Evolutionary conservation across 1,284 basidiomycete genomes (phyloP), one percentile per base, ranked within the genome.

Genomic region (Porogramme epimiltina): DNA sequence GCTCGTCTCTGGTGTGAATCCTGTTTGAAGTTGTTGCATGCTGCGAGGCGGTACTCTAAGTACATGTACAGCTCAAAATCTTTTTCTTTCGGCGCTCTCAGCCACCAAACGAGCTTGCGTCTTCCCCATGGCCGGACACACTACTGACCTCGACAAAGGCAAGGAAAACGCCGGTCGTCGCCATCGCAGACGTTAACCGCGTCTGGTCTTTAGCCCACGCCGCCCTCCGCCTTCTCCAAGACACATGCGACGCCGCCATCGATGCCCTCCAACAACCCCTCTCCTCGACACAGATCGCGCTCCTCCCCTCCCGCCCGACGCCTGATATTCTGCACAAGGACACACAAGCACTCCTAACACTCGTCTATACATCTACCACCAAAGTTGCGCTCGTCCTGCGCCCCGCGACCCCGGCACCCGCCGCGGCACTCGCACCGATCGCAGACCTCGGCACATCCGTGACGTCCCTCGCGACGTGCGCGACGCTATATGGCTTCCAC

Each of bases 381-480:
- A 91, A 87, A 63, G 65, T 89, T 28, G 73, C 87, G 0, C 75
- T 91, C 24, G 75, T 80, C 0, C 74, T 89, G 37, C 87, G 85
- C 26, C 84, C 87, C 2, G 69, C 81, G 1, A 73, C 73, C 1
- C 84, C 84, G 0, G 71, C 81, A 0, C 80, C 82, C 63, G 64
- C 71, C 4, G 82, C 87, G 0, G 73, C 84, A 3, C 60, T 82
- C 3, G 62, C 74, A 1, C 77, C 85, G 18, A 72, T 88, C 45
- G 78, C 74, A 51, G 87, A 89, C 51, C 73, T 89, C 43, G 69
- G 75, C 2, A 70, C 73, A 19, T 77, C 84, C 51, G 65, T 81
- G 43, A 71, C 80, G 4, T 78, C 81, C 0, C 72, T 90, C 47
- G 73, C 79, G 1, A 82, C 86, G 55, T 87, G 84, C 56, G 73